Evolutionary conservation across 768 basidiomycete genomes (phyloP).

Genomic region (Russula sp.): DNA sequence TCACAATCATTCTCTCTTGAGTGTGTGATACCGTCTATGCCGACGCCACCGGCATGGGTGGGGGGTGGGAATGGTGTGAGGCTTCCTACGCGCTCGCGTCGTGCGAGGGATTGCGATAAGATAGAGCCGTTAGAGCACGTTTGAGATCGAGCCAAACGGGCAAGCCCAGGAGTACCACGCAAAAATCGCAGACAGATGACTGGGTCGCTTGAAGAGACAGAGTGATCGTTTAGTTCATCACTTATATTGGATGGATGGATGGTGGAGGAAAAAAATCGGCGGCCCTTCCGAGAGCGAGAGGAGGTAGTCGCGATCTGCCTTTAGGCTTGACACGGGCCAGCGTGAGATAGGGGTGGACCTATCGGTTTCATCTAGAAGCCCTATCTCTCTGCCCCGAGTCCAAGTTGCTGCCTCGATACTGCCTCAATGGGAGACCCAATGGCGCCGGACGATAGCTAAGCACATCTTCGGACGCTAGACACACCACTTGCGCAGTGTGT

Average conservation of each 20-base stretch:
- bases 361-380: constrained; percentile 28
- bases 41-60: not conserved
- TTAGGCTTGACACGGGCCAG: not conserved
- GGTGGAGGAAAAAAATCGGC: constrained; percentile 5
- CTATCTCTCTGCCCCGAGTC: not conserved
- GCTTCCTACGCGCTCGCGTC: not conserved
- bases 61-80: not conserved
- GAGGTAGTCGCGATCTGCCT: not conserved
- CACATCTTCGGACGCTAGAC: not conserved
- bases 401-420: constrained; percentile 5
- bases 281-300: not conserved
- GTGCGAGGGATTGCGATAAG: constrained; percentile 5
- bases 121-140: not conserved
- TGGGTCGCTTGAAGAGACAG: not conserved
- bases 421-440: constrained; percentile 9
- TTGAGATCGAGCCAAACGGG: constrained; percentile 5
- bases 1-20: not conserved
- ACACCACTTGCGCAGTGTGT: constrained; percentile 3
- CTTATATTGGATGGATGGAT: not conserved
- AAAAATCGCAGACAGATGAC: not conserved
- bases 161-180: not conserved
- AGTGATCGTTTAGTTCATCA: not conserved
- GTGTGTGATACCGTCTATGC: not conserved
- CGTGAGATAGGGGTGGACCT: constrained; percentile 24
- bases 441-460: not conserved